Evolutionary conservation across 225 moss, liverwort and hornwort species (phyloP), one percentile per base, ranked within the genome.

Genomic region (Asterella californica): DNA sequence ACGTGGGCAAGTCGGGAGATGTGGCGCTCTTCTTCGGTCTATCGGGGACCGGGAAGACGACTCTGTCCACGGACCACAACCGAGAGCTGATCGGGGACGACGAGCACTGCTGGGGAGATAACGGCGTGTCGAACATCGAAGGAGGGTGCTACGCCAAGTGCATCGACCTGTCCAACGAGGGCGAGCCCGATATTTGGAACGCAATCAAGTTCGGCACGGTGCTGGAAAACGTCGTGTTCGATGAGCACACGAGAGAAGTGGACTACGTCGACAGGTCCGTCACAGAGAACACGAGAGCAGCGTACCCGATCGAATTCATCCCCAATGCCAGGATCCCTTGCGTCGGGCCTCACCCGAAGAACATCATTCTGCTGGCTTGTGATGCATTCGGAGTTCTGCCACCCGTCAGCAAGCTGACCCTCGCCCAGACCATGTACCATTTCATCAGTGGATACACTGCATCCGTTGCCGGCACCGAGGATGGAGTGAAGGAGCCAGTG

Each of bases 11-110:
- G 90, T 84, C 78, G 80, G 97, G 97, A 90, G 97, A 99, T 92
- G 97, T 99, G 89, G 95, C 97, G 84, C 88, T 95, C 87, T 99
- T 99, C 92, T 99, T 99, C 92, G 97, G 97, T 87, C 93, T 99
- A 90, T 99, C 97, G 90, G 97, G 97, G 25, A 99, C 97, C 33
- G 97, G 97, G 77, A 99, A 99, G 88, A 99, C 97, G 45, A 99
- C 97, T 1, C 80, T 99, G 70, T 99, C 97, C 29, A 99, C 97
- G 5, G 97, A 99, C 64, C 85, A 87, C 79, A 95, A 99, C 76
- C 89, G 97, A 9, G 86, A 89, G 73, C 81, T 99, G 75, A 99
- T 99, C 75, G 97, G 97, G 52, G 97, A 99, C 64, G 97, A 99
- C 81, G 97, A 99, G 83, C 97, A 99, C 80, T 95, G 97, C 81